Conservation (phyloP, 2,329 filamentous ascomycete genomes). For the Pestalotiopsis sp. region DNA sequence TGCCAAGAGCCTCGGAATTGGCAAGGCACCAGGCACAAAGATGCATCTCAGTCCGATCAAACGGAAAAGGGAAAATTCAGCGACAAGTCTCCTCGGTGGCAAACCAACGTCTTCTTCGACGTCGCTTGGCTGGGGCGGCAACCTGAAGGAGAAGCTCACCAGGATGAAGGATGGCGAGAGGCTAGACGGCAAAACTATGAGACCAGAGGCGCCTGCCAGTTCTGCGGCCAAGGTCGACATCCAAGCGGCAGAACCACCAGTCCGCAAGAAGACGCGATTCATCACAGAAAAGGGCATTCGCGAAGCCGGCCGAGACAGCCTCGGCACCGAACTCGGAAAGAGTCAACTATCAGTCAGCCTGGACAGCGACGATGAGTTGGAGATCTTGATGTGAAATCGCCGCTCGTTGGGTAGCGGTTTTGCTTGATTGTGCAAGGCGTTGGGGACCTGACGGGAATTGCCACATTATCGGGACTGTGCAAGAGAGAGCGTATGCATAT, state of each 20-base stretch:
- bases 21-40: slow-evolving; percentile 38
- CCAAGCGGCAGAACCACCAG: slow-evolving; percentile 41
- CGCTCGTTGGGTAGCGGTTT: neutral
- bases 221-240: neutral
- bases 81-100: slow-evolving; percentile 38
- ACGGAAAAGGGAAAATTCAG: slow-evolving; percentile 51
- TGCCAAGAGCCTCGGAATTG: slow-evolving; percentile 45
- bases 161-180: slow-evolving; percentile 65
- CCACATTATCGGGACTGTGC: neutral
- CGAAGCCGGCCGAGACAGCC: slow-evolving; percentile 74
- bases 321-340: slow-evolving; percentile 54
- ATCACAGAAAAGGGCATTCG: slow-evolving; percentile 77
- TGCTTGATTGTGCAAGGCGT: slow-evolving; percentile 1
- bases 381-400: slow-evolving; percentile 34
- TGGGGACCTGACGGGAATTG: neutral
- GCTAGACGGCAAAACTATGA: slow-evolving; percentile 30
- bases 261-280: slow-evolving; percentile 77
- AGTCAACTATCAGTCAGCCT: slow-evolving; percentile 32
- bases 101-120: slow-evolving; percentile 36
- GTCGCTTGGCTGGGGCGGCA: slow-evolving; percentile 58
- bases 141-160: slow-evolving; percentile 56
- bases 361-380: slow-evolving; percentile 46
- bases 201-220: slow-evolving; percentile 29
- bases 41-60: slow-evolving; percentile 63
- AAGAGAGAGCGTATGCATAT: neutral